Evolutionary conservation across 2,329 filamentous ascomycete species (phyloP).

Genomic region (Curvularia spicifera): DNA sequence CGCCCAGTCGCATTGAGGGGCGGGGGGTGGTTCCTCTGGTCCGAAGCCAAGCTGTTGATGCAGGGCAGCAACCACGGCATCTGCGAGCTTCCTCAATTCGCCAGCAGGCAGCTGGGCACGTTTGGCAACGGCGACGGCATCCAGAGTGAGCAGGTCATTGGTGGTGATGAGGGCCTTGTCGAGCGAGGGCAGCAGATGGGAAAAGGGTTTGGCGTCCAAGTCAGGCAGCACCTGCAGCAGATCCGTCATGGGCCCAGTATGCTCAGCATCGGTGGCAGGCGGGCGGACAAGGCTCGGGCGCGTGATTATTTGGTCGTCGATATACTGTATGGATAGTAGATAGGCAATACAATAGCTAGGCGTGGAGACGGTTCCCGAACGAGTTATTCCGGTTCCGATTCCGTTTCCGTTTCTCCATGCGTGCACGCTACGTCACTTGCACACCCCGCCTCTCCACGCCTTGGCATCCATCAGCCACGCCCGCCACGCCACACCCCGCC

Average conservation of each 20-base stretch:
- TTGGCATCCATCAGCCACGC: constrained; percentile 24
- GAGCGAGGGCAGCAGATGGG: constrained; percentile 77
- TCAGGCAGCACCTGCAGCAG: constrained; percentile 80
- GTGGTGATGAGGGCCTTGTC: constrained; percentile 80
- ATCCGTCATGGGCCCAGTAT: constrained; percentile 72
- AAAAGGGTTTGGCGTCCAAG: constrained; percentile 74
- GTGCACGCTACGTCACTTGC: constrained; percentile 25
- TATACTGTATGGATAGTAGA: neutral
- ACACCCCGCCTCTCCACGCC: constrained; percentile 28
- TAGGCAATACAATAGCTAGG: neutral
- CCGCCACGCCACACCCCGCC: constrained; percentile 13
- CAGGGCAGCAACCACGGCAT: constrained; percentile 70
- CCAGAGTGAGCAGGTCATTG: constrained; percentile 83
- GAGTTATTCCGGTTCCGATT: constrained; percentile 17
- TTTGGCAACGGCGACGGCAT: constrained; percentile 82
- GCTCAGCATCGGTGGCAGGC: constrained; percentile 40
- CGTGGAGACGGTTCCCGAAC: neutral
- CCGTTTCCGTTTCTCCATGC: neutral
- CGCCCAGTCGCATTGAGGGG: constrained; percentile 52
- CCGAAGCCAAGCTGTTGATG: constrained; percentile 65
- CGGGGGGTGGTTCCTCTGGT: constrained; percentile 28
- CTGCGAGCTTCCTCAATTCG: constrained; percentile 77
- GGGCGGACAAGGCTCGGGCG: constrained; percentile 9
- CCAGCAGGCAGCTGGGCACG: constrained; percentile 80
- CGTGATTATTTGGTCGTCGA: neutral